Percentiles rank a stretch among this genome's conserved stretches.
These are phyloP conservation scores for Coemansia sp. DNA, from an alignment of 192 early-diverging fungal genomes.

Conservation along the genomic window DNA sequence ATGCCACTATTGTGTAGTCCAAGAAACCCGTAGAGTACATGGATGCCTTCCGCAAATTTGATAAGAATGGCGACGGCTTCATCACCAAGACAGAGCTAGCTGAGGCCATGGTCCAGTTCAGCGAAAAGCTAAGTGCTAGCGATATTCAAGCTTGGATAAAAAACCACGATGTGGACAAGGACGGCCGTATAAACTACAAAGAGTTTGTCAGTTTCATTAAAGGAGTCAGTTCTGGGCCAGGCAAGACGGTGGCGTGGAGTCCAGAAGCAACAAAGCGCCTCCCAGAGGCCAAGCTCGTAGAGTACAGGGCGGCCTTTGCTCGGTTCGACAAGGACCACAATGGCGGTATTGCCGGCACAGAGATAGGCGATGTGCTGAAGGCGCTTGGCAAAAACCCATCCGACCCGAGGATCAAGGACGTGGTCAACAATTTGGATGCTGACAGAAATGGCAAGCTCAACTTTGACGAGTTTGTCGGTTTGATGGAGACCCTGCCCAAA, in stretches of 20 bases:
- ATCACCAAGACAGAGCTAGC: constrained; percentile 88
- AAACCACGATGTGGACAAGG: constrained; percentile 81
- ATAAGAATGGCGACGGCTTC: constrained; percentile 89
- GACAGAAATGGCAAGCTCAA: constrained; percentile 74
- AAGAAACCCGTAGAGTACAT: constrained; percentile 48
- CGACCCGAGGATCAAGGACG: constrained; percentile 67
- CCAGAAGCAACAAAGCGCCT: neutral
- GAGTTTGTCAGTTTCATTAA: constrained; percentile 85
- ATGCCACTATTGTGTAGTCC: neutral
- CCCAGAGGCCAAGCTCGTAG: neutral
- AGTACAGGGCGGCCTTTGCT: constrained; percentile 15
- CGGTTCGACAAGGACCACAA: constrained; percentile 46
- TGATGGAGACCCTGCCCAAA: constrained; percentile 48
- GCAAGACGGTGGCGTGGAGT: neutral
- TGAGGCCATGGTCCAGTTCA: constrained; percentile 88
- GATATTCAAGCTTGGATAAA: constrained; percentile 85
- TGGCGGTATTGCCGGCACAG: constrained; percentile 34
- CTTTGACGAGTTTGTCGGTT: constrained; percentile 62
- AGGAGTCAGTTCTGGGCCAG: neutral
- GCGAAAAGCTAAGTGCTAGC: constrained; percentile 76
- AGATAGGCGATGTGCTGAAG: constrained; percentile 31
- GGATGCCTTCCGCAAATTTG: constrained; percentile 96
- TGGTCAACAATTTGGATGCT: constrained; percentile 70
- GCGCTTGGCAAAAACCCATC: constrained; percentile 63
- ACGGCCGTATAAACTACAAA: constrained; percentile 87